Conservation (phyloP, 805 yeast species). For the Cyberlindnera galapagoensis region DNA sequence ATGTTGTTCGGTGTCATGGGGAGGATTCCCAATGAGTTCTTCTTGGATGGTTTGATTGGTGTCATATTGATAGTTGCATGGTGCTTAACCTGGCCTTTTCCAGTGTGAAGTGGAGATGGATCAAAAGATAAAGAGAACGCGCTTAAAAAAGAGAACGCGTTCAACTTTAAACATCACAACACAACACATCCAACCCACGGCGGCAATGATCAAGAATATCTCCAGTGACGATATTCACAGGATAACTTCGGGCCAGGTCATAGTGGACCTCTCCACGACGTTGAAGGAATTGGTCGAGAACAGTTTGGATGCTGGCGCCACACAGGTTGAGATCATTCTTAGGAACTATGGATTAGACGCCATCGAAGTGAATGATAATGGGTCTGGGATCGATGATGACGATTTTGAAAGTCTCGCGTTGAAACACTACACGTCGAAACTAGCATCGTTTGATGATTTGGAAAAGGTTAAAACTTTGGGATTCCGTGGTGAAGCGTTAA, state of each 20-base stretch:
- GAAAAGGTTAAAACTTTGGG: constrained; percentile 51
- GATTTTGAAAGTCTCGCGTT: constrained; percentile 51
- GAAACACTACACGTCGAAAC: constrained; percentile 65
- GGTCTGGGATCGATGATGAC: constrained; percentile 48
- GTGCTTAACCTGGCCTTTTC: no score
- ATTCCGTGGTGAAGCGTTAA: constrained; percentile 77
- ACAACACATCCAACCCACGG: not conserved
- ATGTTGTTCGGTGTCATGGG: constrained; percentile 11
- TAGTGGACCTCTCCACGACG: constrained; percentile 68
- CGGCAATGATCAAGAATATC: constrained; percentile 10
- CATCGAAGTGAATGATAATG: constrained; percentile 64
- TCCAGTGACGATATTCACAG: constrained; percentile 49
- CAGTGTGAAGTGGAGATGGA: not conserved
- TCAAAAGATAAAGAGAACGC: not conserved
- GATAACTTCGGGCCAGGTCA: constrained; percentile 91
- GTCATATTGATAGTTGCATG: constrained; percentile 1
- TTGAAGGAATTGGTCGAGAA: constrained; percentile 87
- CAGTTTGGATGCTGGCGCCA: constrained; percentile 71
- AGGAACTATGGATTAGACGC: constrained; percentile 67
- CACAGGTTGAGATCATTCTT: constrained; percentile 60
- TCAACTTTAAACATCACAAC: constrained; percentile 1
- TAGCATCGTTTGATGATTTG: constrained; percentile 50
- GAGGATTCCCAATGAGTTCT: constrained; percentile 1
- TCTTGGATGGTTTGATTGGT: constrained; percentile 5
- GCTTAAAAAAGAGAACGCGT: constrained; percentile 1